Percentiles rank a stretch among this genome's conserved stretches.
phyloP scores from a whole-genome alignment of 2,329 filamentous ascomycete genomes.

The Ceratocystis eucalypticola region DNA sequence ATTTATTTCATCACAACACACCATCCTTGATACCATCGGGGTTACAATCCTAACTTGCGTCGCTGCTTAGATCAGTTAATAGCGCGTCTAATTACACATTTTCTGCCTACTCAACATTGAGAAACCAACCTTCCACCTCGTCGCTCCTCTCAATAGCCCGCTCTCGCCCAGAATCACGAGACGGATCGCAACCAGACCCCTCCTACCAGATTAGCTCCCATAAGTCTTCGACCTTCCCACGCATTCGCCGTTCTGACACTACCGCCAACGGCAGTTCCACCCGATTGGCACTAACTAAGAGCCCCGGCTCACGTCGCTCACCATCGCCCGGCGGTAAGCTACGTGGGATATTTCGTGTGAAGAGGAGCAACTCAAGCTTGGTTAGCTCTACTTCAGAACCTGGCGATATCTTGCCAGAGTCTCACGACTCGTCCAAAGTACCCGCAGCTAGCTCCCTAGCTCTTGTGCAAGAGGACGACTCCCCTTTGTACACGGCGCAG shows the following conservation, averaged over 20 bases:
- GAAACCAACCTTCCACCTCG: constrained; percentile 6
- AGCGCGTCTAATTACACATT: constrained; percentile 16
- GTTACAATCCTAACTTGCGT: constrained; percentile 19
- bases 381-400: constrained; percentile 23
- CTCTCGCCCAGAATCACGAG: constrained; percentile 13
- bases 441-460: constrained; percentile 16
- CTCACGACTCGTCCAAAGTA: constrained; percentile 21
- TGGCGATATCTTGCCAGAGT: constrained; percentile 26
- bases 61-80: constrained; percentile 9
- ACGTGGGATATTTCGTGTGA: constrained; percentile 54
- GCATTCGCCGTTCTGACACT: constrained; percentile 11
- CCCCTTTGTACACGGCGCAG: background rate
- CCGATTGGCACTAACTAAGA: constrained; percentile 32
- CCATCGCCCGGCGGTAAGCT: constrained; percentile 59
- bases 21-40: background rate
- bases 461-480: constrained; percentile 2
- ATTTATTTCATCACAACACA: background rate
- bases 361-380: constrained; percentile 29
- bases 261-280: constrained; percentile 1
- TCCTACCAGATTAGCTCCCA: constrained; percentile 6
- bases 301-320: constrained; percentile 37
- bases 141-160: constrained; percentile 7
- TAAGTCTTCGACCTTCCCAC: constrained; percentile 14
- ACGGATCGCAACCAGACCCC: background rate
- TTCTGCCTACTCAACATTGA: constrained; percentile 7